A percentile compares a stretch with the other conserved stretches of the same genome.
Conservation (phyloP, 495 filamentous ascomycete genomes). For the Apodospora peruviana region DNA sequence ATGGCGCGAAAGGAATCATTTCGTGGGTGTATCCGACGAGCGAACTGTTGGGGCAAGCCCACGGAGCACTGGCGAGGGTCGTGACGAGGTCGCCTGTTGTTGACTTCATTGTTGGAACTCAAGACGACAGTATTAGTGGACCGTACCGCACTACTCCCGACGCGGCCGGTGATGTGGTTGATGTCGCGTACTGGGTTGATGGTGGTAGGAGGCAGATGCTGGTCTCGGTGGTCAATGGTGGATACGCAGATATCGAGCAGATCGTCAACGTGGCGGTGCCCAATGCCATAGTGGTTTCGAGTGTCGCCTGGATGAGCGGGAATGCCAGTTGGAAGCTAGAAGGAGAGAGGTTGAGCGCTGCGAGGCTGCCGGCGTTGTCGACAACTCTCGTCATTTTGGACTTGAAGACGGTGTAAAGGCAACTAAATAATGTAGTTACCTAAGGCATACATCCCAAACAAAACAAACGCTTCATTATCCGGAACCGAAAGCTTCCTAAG, state of each 20-base stretch:
- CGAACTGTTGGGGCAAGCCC: constrained; percentile 33
- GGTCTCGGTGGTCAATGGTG: constrained; percentile 41
- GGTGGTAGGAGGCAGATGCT: constrained; percentile 28
- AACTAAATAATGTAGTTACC: no score
- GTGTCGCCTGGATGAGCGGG: constrained; percentile 16
- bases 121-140: no score
- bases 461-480: no score
- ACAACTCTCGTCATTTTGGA: constrained; percentile 21
- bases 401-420: neutral
- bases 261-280: constrained; percentile 22
- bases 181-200: constrained; percentile 39
- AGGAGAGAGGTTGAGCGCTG: constrained; percentile 12
- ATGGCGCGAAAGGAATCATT: constrained; percentile 50
- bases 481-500: no score
- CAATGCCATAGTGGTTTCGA: constrained; percentile 9
- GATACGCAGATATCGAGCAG: constrained; percentile 19
- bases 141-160: neutral
- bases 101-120: constrained; percentile 36
- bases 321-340: constrained; percentile 14
- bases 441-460: neutral
- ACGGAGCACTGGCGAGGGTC: constrained; percentile 39
- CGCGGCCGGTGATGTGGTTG: constrained; percentile 26
- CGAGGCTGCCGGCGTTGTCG: constrained; percentile 17
- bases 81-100: constrained; percentile 32
- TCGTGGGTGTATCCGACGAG: constrained; percentile 52